Evolutionary conservation across 2,329 filamentous ascomycete species (phyloP), one percentile per base, ranked within the genome.

Genomic region (Hypoxylon sp.): DNA sequence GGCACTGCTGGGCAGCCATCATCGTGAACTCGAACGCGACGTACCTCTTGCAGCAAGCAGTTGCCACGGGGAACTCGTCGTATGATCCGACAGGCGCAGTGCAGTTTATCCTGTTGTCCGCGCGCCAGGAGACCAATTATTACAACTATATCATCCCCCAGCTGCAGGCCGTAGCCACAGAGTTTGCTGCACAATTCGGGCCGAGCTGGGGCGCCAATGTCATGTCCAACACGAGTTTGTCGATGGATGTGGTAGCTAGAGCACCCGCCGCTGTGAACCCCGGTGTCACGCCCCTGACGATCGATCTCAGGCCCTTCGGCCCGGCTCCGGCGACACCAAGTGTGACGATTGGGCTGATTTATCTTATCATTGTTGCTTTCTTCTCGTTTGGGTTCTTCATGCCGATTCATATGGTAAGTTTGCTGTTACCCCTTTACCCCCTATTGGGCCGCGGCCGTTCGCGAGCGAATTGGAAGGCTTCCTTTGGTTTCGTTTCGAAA

Each of bases 341-440:
- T 0, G 85, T 91, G 2, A 86, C 83, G 1, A 89, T 91, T 59
- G 89, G 89, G 0, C 78, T 91, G 30, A 91, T 91, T 72, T 91
- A 91, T 74, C 80, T 91, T 1, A 91, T 91, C 73, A 91, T 91
- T 73, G 82, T 91, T 44, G 87, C 88, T 0, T 91, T 91, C 80
- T 91, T 91, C 81, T 88, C 85, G 30, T 91, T 89, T 77, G 82
- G 85, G 0, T 91, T 91, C 79, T 88, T 91, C 73, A 80, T 91
- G 49, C 89, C 89, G 0, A 86, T 90, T 13, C 88, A 91, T 76
- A 84, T 83, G 72, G 85, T 79, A 68, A 59, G 75, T 51, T 46
- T 17, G 42, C 6, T 25, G 13, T 49, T 33, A 11, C 50, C 50
- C 44, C 40, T 17, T 7, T 25, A 11, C 31, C 30, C 33, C 17